Conservation (phyloP, 164 flowering plant species). For the Aristolochia californica region DNA sequence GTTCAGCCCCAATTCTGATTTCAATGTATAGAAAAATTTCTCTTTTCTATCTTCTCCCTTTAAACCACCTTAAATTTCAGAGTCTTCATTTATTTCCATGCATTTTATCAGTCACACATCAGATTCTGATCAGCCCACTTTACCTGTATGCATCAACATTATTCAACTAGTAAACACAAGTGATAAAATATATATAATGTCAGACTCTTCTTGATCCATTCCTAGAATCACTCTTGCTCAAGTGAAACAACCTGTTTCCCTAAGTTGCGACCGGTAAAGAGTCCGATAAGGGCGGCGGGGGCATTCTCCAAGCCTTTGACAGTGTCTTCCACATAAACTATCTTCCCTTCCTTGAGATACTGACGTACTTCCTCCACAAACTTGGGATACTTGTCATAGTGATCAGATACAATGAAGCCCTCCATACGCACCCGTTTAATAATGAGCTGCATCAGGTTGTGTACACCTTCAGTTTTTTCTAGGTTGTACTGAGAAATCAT, state of each 20-base stretch:
- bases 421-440: constrained; percentile 3
- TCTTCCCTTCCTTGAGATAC: constrained; percentile 8
- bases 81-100: no score
- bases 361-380: constrained; percentile 1
- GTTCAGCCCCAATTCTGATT: no score
- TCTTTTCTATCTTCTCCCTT: no score
- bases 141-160: no score
- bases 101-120: no score
- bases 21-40: no score
- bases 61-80: no score
- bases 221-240: constrained; percentile 5
- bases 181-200: no score
- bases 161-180: no score
- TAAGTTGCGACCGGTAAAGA: constrained; percentile 19
- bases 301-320: constrained; percentile 22
- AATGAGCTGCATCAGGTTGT: not conserved
- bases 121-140: no score
- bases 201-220: no score
- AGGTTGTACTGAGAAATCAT: constrained; percentile 13
- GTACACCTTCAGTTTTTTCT: constrained; percentile 3
- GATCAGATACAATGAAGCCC: not conserved
- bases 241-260: constrained; percentile 23
- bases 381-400: not conserved
- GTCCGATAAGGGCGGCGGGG: constrained; percentile 19
- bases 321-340: constrained; percentile 20